Conservation (phyloP, 2,329 filamentous ascomycete genomes). For the Neurospora sp. region DNA sequence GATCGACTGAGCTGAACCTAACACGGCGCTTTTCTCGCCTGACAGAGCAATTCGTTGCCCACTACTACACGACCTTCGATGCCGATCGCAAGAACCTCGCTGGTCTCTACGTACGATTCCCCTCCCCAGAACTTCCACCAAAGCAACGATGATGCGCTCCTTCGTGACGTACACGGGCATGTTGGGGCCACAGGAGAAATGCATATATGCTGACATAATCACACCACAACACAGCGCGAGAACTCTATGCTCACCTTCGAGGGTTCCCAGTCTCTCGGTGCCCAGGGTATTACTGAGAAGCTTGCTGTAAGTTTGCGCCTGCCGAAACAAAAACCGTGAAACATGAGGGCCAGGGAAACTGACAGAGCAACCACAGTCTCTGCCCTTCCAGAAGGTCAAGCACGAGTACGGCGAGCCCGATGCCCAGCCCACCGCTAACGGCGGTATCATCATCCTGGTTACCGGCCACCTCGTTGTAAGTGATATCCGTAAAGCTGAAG, state of each 20-base stretch:
- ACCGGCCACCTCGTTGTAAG: conserved; percentile 77
- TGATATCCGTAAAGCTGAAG: neutral
- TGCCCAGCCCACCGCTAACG: conserved; percentile 64
- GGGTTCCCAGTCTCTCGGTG: conserved; percentile 55
- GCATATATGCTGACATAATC: conserved; percentile 1
- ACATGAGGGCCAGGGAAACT: conserved; percentile 2
- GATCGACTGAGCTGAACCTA: neutral
- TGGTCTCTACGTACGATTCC: conserved; percentile 63
- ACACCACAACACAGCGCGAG: conserved; percentile 46
- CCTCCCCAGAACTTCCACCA: neutral
- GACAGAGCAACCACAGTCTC: conserved; percentile 37
- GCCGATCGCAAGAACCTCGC: conserved; percentile 52
- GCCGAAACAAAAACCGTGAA: conserved; percentile 3
- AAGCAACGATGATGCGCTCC: neutral
- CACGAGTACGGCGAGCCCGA: conserved; percentile 72
- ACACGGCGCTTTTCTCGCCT: neutral
- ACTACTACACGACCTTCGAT: conserved; percentile 90
- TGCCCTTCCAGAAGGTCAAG: conserved; percentile 73
- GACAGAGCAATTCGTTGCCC: conserved; percentile 75
- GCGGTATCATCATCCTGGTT: conserved; percentile 75
- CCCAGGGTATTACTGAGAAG: conserved; percentile 63
- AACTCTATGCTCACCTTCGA: conserved; percentile 94
- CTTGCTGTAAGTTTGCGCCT: conserved; percentile 50
- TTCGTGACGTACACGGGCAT: neutral
- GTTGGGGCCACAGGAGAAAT: neutral